These are phyloP conservation scores for Gaeumannomyces tritici DNA, from an alignment of 2,329 filamentous ascomycete species.

Conservation along the genomic window DNA sequence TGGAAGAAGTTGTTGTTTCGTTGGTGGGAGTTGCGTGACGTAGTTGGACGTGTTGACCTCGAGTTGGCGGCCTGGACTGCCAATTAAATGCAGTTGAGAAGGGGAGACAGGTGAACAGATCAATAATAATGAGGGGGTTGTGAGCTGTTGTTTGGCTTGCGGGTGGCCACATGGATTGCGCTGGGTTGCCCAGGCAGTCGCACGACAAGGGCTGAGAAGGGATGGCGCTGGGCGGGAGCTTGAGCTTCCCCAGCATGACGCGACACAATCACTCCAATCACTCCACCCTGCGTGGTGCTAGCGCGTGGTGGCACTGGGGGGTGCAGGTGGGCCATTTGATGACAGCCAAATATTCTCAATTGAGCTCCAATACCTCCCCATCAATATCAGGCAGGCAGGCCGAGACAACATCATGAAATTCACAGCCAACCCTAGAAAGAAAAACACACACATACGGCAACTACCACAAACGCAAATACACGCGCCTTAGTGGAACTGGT, in stretches of 20 bases:
- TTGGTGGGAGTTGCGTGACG: not conserved
- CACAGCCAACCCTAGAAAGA: too few relatives aligned
- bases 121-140: not conserved
- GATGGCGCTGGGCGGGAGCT: not conserved
- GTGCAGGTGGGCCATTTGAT: not conserved
- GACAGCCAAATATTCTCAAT: not conserved
- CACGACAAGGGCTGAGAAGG: not conserved
- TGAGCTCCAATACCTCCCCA: not conserved
- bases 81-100: too few relatives aligned
- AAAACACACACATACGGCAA: too few relatives aligned
- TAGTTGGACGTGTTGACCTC: not conserved
- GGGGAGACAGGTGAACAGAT: not conserved
- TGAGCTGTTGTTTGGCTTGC: not conserved
- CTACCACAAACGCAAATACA: too few relatives aligned
- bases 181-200: not conserved
- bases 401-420: too few relatives aligned
- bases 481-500: constrained; percentile 65
- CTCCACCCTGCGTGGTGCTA: not conserved
- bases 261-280: not conserved
- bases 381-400: too few relatives aligned
- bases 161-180: not conserved
- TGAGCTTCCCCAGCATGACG: not conserved
- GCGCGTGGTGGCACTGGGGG: not conserved
- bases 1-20: not conserved
- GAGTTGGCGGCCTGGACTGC: not conserved